These are phyloP conservation scores for Musa schizocarpa DNA, from an alignment of 176 grass and related monocot genomes.

Conservation along the genomic window DNA sequence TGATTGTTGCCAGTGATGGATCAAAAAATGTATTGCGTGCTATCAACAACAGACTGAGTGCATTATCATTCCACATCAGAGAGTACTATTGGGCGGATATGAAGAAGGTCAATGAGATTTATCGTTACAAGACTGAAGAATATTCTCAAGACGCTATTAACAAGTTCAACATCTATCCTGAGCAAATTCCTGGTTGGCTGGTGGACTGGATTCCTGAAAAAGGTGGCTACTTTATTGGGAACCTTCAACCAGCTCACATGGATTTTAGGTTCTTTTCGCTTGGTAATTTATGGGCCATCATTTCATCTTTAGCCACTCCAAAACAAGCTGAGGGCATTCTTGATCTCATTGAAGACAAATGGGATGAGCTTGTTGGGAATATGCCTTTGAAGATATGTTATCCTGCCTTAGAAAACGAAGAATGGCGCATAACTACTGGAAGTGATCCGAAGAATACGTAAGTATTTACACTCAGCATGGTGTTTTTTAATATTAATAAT, in stretches of 20 bases:
- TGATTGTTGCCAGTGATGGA: constrained; percentile 50
- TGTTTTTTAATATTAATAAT: background rate
- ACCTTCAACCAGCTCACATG: constrained; percentile 84
- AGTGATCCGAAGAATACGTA: constrained; percentile 93
- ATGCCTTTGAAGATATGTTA: constrained; percentile 78
- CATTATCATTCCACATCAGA: constrained; percentile 70
- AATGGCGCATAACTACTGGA: constrained; percentile 77
- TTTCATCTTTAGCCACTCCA: constrained; percentile 67
- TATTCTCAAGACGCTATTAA: constrained; percentile 79
- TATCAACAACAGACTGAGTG: constrained; percentile 76
- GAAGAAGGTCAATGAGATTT: constrained; percentile 87
- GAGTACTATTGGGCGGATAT: constrained; percentile 85
- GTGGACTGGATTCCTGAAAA: constrained; percentile 82
- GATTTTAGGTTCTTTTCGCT: constrained; percentile 81
- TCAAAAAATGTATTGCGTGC: constrained; percentile 58
- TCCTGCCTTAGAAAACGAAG: constrained; percentile 75
- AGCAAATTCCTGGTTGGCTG: constrained; percentile 80
- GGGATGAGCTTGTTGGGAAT: constrained; percentile 64
- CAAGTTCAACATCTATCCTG: constrained; percentile 86
- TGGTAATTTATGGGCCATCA: constrained; percentile 77
- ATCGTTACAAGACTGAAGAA: constrained; percentile 83
- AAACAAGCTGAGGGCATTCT: constrained; percentile 72
- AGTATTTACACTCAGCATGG: constrained; percentile 5
- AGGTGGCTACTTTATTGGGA: constrained; percentile 73
- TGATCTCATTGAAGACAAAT: constrained; percentile 81